Conservation (phyloP, 2,329 filamentous ascomycete genomes). For the Colletotrichum tropicicola region DNA sequence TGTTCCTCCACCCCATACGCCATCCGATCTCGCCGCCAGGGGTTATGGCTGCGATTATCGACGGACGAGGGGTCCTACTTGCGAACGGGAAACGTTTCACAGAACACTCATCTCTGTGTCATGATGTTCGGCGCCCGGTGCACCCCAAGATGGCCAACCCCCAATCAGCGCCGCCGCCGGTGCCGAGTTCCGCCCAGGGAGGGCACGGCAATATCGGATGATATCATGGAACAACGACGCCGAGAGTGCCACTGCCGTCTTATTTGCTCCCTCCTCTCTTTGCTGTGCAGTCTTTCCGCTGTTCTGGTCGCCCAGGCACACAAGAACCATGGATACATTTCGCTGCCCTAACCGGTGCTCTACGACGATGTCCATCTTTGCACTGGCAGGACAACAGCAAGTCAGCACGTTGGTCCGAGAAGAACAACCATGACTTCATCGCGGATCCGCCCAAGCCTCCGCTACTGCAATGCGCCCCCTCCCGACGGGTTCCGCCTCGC, state of each 20-base stretch:
- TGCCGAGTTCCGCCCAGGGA: conserved; percentile 30
- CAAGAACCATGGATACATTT: neutral
- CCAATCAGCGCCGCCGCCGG: conserved; percentile 16
- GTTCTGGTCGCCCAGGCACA: neutral
- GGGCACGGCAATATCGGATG: conserved; percentile 19
- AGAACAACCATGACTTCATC: conserved; percentile 24
- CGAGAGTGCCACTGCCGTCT: conserved; percentile 1
- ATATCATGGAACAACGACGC: conserved; percentile 25
- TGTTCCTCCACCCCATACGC: neutral
- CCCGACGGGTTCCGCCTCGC: conserved; percentile 10
- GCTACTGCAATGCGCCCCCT: conserved; percentile 3
- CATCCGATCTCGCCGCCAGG: conserved; percentile 18
- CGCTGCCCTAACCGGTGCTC: too few species aligned
- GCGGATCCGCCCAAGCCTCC: neutral
- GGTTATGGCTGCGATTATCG: conserved; percentile 2
- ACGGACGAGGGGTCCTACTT: neutral
- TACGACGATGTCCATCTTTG: too few species aligned
- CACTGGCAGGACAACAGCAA: too few species aligned
- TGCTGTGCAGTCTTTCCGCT: neutral
- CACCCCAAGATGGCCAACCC: neutral
- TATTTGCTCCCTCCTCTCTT: neutral
- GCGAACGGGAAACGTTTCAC: conserved; percentile 27
- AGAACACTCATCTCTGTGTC: conserved; percentile 29
- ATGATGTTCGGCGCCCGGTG: conserved; percentile 12
- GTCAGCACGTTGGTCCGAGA: too few species aligned